Evolutionary conservation across 1,284 basidiomycete species (phyloP), one percentile per base, ranked within the genome.

Genomic region (Puccinia novopanici): DNA sequence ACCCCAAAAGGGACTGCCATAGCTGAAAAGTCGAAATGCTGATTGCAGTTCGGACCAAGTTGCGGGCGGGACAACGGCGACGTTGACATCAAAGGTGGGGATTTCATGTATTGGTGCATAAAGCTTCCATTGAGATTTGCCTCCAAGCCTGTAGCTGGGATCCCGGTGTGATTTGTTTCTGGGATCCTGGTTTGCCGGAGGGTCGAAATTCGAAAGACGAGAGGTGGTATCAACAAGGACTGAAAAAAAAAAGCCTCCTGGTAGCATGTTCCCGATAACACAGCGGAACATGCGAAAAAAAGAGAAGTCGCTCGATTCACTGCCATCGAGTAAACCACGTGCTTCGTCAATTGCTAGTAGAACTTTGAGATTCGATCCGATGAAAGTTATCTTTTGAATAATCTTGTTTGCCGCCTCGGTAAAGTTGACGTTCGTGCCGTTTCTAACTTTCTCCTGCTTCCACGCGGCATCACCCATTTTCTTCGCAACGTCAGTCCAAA

Each of bases 1-100:
- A 13, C 55, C 55, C 55, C 55, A 57, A 57, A 57, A 57, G n/a
- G 55, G 55, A 57, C 55, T 27, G 22, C 55, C 55, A 57, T 57
- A 57, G 24, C 55, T 10, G 24, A 57, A 57, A 5, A 57, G 55
- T 57, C 24, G 55, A 57, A 27, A 57, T 57, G 55, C 55, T 27
- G 55, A 57, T 27, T 57, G 22, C 8, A 57, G 13, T 27, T 57
- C 4, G 3, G 3, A 6, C 55, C 22, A 27, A 57, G 22, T 57
- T 57, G 22, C 27, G 22, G 15, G 55, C 24, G 55, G 55, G 8
- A 19, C 17, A n/a, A 5, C 27, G 24, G 55, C n/a, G 24, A 27
- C n/a, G 27, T 57, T 57, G 22, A 57, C n/a, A 27, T 57, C 55
- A 57, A 57, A 57, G 24, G n/a, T 57, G 24, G 55, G 55, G 10